A percentile compares a stretch with the other conserved stretches of the same genome.
Conservation (phyloP, 2,329 filamentous ascomycete species). For the Fusarium sp. region DNA sequence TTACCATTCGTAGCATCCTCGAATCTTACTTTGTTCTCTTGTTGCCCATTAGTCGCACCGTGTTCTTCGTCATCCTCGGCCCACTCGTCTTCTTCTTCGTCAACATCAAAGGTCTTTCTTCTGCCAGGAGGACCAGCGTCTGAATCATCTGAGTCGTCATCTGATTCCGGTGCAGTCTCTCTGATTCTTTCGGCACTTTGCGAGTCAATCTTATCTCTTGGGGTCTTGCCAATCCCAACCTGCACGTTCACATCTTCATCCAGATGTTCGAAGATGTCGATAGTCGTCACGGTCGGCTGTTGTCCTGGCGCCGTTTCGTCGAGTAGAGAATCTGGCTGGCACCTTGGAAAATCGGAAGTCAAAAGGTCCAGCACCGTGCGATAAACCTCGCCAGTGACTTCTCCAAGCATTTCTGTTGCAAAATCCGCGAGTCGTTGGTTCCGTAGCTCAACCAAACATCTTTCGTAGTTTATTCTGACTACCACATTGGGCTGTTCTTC, state of each 20-base stretch:
- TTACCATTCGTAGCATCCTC: conserved; percentile 59
- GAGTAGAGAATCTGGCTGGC: conserved; percentile 67
- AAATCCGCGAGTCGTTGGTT: conserved; percentile 82
- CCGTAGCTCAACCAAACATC: conserved; percentile 83
- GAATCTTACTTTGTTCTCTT: conserved; percentile 63
- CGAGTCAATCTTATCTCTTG: conserved; percentile 60
- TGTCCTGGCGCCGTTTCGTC: conserved; percentile 50
- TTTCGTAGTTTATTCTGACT: conserved; percentile 85
- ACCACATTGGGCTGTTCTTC: conserved; percentile 73
- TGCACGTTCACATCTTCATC: conserved; percentile 65
- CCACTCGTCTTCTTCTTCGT: conserved; percentile 52
- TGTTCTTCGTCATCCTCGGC: conserved; percentile 52
- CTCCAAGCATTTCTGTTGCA: conserved; percentile 76
- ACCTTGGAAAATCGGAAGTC: conserved; percentile 75
- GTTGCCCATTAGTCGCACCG: conserved; percentile 51
- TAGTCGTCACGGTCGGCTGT: conserved; percentile 61
- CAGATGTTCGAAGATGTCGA: conserved; percentile 68
- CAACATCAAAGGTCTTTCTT: conserved; percentile 37
- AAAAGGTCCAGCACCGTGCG: conserved; percentile 76
- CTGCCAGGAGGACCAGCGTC: conserved; percentile 48
- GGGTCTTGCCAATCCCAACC: conserved; percentile 68
- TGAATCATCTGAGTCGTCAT: conserved; percentile 54
- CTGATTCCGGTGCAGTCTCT: conserved; percentile 51
- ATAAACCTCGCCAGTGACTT: conserved; percentile 83
- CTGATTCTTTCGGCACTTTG: conserved; percentile 63